Conservation (phyloP, 805 yeast species). For the Ogataea naganishii region DNA sequence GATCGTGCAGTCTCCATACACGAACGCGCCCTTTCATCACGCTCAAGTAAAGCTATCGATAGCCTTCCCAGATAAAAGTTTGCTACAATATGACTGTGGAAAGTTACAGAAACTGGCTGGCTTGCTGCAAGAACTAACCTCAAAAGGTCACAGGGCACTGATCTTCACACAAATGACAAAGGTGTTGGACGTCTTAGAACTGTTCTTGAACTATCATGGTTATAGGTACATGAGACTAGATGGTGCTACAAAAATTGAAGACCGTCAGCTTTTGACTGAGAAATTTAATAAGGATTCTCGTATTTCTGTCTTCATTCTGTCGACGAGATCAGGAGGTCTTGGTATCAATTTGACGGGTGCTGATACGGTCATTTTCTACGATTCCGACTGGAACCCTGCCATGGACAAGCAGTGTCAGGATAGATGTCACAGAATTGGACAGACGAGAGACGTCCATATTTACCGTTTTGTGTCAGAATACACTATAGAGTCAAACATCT, state of each 20-base stretch:
- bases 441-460: slow-evolving; percentile 94
- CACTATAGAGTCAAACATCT: slow-evolving; percentile 91
- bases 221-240: slow-evolving; percentile 90
- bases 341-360: slow-evolving; percentile 98
- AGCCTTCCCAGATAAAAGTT: slow-evolving; percentile 92
- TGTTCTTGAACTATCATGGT: slow-evolving; percentile 89
- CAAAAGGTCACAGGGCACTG: slow-evolving; percentile 86
- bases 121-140: slow-evolving; percentile 66
- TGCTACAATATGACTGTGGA: slow-evolving; percentile 94
- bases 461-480: slow-evolving; percentile 93
- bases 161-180: slow-evolving; percentile 98
- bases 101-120: slow-evolving; percentile 80
- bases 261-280: slow-evolving; percentile 90
- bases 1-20: slow-evolving; percentile 20
- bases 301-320: slow-evolving; percentile 84
- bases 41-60: slow-evolving; percentile 81
- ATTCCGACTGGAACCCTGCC: slow-evolving; percentile 99
- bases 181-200: slow-evolving; percentile 87
- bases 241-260: slow-evolving; percentile 96
- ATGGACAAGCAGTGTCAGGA: slow-evolving; percentile 99
- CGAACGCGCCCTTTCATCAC: slow-evolving; percentile 52
- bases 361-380: slow-evolving; percentile 95
- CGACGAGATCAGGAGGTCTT: slow-evolving; percentile 96
- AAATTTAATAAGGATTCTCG: slow-evolving; percentile 80
- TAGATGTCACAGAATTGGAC: slow-evolving; percentile 98